Evolutionary conservation across 2,329 filamentous ascomycete species (phyloP).

Genomic region (Exophiala sp.): DNA sequence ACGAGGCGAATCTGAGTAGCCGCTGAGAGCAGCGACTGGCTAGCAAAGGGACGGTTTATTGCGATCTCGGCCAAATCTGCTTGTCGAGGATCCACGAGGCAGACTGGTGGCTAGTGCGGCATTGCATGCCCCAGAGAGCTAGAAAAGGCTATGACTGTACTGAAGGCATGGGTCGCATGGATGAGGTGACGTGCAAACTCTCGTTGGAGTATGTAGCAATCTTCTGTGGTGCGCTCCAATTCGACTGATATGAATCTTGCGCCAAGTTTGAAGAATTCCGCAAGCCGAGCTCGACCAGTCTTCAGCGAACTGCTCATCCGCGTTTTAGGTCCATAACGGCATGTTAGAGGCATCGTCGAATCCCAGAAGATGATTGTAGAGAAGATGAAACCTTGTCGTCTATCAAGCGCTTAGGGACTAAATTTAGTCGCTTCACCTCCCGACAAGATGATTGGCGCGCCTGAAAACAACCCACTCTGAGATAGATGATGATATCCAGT

Average conservation of each 20-base stretch:
- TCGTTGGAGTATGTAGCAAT: background rate
- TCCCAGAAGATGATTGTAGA: background rate
- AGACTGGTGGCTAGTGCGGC: constrained; percentile 7
- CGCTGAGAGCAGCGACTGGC: constrained; percentile 15
- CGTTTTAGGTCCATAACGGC: too few relatives aligned
- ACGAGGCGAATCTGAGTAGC: constrained; percentile 22
- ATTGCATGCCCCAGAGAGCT: constrained; percentile 10
- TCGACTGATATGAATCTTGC: too few relatives aligned
- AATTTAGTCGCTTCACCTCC: background rate
- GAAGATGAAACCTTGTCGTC: background rate
- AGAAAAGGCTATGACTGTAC: background rate
- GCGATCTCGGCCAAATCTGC: constrained; percentile 2
- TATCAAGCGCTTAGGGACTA: background rate
- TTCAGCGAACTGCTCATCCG: too few relatives aligned
- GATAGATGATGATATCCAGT: background rate
- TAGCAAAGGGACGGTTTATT: background rate
- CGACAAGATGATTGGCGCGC: background rate
- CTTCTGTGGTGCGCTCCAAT: too few relatives aligned
- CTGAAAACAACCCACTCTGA: background rate
- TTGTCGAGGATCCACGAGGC: background rate
- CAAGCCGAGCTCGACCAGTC: too few relatives aligned
- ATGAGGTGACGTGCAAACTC: background rate
- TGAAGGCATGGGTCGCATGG: constrained; percentile 4
- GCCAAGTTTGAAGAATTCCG: too few relatives aligned
- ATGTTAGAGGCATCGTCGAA: background rate